Base-by-base conservation (phyloP, 371 early-diverging fungal species). In the Homolaphlyctis polyrhiza region DNA sequence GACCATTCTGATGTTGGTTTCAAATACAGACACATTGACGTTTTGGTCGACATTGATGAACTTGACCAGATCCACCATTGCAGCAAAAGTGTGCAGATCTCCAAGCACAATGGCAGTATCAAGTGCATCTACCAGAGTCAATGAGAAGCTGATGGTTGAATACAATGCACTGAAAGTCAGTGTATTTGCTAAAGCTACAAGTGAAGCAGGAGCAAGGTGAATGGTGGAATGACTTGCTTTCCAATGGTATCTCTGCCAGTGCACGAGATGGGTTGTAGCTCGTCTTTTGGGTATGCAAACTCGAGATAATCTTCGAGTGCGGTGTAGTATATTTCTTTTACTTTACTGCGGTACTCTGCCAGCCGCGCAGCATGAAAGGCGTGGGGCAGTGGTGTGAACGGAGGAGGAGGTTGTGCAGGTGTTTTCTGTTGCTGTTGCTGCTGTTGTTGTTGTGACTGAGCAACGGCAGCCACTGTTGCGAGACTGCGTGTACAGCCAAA, bases 21-120 rank as follows among this genome's bases (percentile, higher is more conserved):
- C 71, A 35, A 71, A 67, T n/a, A 71, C 71, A n/a, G 71, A 71
- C 1, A 71, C 71, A 63, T 64, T 68, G 23, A 71, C 68, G 61
- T 71, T 58, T 28, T 62, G 29, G 52, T 58, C 58, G 33, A 71
- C 62, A 47, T 57, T 52, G 45, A 70, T 49, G 29, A 35, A 27
- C 8, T 27, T 6, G 21, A 65, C 58, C 34, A 71, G 60, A 1
- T 61, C 54, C 21, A 65, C 28, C 18, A 55, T 57, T 8, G 36
- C 11, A 30, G 35, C 29, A 35, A 71, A 71, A 16, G 54, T 21
- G 0, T 4, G 23, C 29, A 25, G 45, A 54, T 71, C 71, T 13
- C 60, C 62, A 48, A 34, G 5, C 23, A 61, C 69, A 59, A 64
- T 57, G 49, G 62, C 35, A 11, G 70, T 70, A 62, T 70, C 70